Percentiles rank a stretch among this genome's conserved stretches.
phyloP scores from a whole-genome alignment of 2,329 filamentous ascomycete genomes.

The Lithohypha guttulata region DNA sequence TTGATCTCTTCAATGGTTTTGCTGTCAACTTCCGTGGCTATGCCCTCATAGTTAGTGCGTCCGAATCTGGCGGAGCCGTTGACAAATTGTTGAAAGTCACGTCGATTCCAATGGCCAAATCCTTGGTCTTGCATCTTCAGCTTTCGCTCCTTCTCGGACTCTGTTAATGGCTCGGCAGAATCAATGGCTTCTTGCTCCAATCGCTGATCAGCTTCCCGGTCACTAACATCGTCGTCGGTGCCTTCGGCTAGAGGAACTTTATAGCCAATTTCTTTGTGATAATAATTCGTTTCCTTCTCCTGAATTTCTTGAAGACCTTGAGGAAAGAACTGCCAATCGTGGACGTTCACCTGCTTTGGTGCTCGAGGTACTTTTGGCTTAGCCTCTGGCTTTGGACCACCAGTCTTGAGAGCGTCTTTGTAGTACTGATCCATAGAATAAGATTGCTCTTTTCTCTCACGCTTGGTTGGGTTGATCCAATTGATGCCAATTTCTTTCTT shows the following conservation, averaged over 20 bases:
- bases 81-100: slow-evolving; percentile 97
- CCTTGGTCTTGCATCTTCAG: slow-evolving; percentile 69
- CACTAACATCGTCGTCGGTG: slow-evolving; percentile 72
- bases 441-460: slow-evolving; percentile 93
- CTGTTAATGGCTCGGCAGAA: slow-evolving; percentile 74
- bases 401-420: slow-evolving; percentile 75
- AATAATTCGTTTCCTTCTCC: slow-evolving; percentile 90
- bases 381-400: slow-evolving; percentile 59
- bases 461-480: slow-evolving; percentile 98
- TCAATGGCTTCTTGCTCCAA: slow-evolving; percentile 89
- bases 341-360: slow-evolving; percentile 80
- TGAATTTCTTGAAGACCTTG: slow-evolving; percentile 74
- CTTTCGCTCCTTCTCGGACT: slow-evolving; percentile 83
- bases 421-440: slow-evolving; percentile 99
- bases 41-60: slow-evolving; percentile 71
- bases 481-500: slow-evolving; percentile 76
- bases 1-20: slow-evolving; percentile 79
- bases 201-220: slow-evolving; percentile 77
- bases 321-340: slow-evolving; percentile 97
- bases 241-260: slow-evolving; percentile 86
- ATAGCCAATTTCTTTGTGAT: slow-evolving; percentile 91
- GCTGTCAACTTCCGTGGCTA: slow-evolving; percentile 81
- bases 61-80: slow-evolving; percentile 92
- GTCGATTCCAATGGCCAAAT: slow-evolving; percentile 89
- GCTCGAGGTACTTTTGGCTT: slow-evolving; percentile 94